Conservation (phyloP, 1,284 basidiomycete species). For the Ustilago curta region DNA sequence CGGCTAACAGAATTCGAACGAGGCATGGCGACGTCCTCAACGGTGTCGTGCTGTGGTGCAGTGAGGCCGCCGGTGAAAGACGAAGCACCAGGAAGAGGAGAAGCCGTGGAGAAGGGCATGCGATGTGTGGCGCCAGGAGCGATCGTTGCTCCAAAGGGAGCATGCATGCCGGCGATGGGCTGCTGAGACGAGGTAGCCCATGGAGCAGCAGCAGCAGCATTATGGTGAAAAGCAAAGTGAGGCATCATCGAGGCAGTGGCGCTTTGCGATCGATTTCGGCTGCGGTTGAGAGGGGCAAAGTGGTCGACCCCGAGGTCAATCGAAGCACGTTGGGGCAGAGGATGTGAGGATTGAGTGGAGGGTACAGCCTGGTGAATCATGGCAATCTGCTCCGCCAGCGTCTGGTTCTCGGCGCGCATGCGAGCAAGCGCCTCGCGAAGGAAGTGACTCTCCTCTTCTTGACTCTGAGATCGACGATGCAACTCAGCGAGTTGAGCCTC, state of each 20-base stretch:
- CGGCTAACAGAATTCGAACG: constrained; percentile 20
- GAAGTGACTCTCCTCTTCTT: constrained; percentile 48
- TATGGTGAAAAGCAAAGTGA: constrained; percentile 15
- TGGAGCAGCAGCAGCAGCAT: constrained; percentile 25
- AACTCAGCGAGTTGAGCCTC: constrained; percentile 47
- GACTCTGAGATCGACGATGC: constrained; percentile 47
- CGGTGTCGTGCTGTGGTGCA: constrained; percentile 12
- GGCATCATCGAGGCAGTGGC: constrained; percentile 28
- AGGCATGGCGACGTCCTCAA: constrained; percentile 27
- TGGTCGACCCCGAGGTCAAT: constrained; percentile 37
- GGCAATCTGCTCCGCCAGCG: constrained; percentile 37
- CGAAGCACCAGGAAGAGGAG: constrained; percentile 15
- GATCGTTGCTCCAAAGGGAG: constrained; percentile 25
- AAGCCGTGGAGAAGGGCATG: constrained; percentile 11
- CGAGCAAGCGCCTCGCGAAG: constrained; percentile 43
- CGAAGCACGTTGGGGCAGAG: constrained; percentile 37
- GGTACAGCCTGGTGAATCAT: constrained; percentile 39
- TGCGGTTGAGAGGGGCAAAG: constrained; percentile 22
- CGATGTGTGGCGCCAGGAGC: constrained; percentile 33
- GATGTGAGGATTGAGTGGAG: constrained; percentile 39
- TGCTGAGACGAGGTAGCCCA: constrained; percentile 31
- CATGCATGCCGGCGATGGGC: constrained; percentile 13
- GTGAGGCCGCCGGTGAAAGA: constrained; percentile 20
- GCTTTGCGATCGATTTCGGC: constrained; percentile 44
- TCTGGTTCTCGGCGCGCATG: constrained; percentile 49